A percentile compares a stretch with the other conserved stretches of the same genome.
phyloP scores from a whole-genome alignment of 768 basidiomycete species.

The Mrakia frigida region DNA sequence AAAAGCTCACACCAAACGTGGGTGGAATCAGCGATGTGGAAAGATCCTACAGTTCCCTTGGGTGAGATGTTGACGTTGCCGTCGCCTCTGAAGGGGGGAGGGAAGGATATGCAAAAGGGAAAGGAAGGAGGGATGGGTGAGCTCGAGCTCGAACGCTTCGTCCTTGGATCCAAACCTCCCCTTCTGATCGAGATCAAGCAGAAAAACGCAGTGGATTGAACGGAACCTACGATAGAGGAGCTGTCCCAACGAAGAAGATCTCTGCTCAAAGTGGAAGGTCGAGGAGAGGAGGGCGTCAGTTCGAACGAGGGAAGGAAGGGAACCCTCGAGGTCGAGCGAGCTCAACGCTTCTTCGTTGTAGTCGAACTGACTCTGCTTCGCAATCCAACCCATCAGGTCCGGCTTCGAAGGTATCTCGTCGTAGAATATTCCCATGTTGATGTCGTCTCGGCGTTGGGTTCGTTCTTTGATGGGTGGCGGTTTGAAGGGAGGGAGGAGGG shows the following conservation, averaged over 20 bases:
- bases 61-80: constrained; percentile 27
- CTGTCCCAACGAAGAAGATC: constrained; percentile 27
- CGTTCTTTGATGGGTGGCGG: too few relatives aligned
- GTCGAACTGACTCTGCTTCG: not conserved
- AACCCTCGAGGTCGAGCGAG: too few relatives aligned
- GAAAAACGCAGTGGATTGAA: too few relatives aligned
- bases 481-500: too few relatives aligned
- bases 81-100: too few relatives aligned
- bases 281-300: not conserved
- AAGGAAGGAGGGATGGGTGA: too few relatives aligned
- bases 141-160: too few relatives aligned
- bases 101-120: too few relatives aligned
- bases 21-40: not conserved
- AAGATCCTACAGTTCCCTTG: constrained; percentile 22
- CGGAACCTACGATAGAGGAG: not conserved
- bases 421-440: constrained; percentile 25
- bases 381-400: constrained; percentile 3
- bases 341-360: not conserved
- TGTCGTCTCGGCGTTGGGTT: too few relatives aligned
- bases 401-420: constrained; percentile 13
- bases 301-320: not conserved
- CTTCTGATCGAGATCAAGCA: too few relatives aligned
- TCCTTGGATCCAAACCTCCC: too few relatives aligned
- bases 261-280: not conserved
- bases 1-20: constrained; percentile 25